A percentile compares a stretch with the other conserved stretches of the same genome.
Evolutionary conservation across 2,329 filamentous ascomycete species (phyloP).

Genomic region (Fusarium sororula): DNA sequence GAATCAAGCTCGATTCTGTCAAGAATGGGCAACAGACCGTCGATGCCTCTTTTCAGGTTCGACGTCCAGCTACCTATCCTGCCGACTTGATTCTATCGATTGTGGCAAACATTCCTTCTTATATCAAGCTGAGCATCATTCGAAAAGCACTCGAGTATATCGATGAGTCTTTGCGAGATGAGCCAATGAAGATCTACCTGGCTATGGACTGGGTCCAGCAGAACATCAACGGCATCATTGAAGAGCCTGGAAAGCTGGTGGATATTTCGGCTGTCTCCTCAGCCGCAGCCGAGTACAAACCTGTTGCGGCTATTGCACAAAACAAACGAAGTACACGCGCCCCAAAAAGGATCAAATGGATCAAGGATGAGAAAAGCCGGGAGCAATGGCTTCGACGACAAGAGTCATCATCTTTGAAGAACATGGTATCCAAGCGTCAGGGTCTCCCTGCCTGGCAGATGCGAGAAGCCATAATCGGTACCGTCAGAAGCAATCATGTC

Average conservation of each 20-base stretch:
- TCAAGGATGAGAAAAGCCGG: conserved; percentile 65
- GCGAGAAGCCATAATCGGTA: conserved; percentile 77
- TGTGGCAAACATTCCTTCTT: conserved; percentile 79
- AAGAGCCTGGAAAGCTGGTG: conserved; percentile 82
- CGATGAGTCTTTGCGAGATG: conserved; percentile 75
- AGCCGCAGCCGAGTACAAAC: conserved; percentile 66
- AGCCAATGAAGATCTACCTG: conserved; percentile 89
- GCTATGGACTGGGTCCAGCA: conserved; percentile 92
- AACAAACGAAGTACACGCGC: conserved; percentile 53
- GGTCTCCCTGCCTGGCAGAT: conserved; percentile 88
- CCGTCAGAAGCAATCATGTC: conserved; percentile 81
- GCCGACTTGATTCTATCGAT: conserved; percentile 74
- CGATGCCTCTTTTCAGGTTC: conserved; percentile 70
- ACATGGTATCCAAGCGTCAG: conserved; percentile 78
- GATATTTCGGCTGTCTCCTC: conserved; percentile 85
- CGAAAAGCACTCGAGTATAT: conserved; percentile 79
- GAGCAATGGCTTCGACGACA: conserved; percentile 78
- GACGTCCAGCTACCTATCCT: conserved; percentile 80
- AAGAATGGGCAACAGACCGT: conserved; percentile 61
- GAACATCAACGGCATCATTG: conserved; percentile 82
- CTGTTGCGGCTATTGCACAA: conserved; percentile 39
- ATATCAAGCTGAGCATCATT: conserved; percentile 90
- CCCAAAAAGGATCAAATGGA: conserved; percentile 71
- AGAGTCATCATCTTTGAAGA: conserved; percentile 69
- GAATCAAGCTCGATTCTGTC: conserved; percentile 71